Base-by-base conservation (phyloP, 2,329 filamentous ascomycete genomes). In the Trichophyton simii region DNA sequence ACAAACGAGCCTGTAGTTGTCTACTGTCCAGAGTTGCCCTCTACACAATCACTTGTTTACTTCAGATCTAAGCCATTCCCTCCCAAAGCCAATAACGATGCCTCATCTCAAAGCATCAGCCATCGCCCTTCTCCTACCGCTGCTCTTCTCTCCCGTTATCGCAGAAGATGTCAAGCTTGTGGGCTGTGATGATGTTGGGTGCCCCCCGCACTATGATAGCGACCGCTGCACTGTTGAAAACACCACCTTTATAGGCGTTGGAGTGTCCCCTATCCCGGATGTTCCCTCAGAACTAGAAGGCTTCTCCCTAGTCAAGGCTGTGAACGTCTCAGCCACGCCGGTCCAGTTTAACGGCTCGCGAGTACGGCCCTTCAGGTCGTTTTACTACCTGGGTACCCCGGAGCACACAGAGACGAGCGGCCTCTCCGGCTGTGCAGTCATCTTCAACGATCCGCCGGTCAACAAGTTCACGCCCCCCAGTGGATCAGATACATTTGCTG, bases 261-360 rank as follows among this genome's bases (percentile, higher is more conserved):
- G 50, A 13, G 25, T 55, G 34, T 34, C 25, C 34, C 50, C 55
- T 8, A 64, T 66, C 36, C 31, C 60, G 0, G 38, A 57, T 20
- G 58, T 61, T 1, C 65, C 65, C 0, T 57, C 57, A 0, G 5
- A 59, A 3, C 63, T 67, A n/a, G 42, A 61, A 9, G 63, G 64
- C n/a, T 48, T 67, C 3, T 67, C 65, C 8, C 60, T 65, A 1
- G 60, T 67, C 13, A 66, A 66, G 36, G 65, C 60, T 5, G 62
- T 66, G 13, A 60, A 64, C 15, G 54, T 41, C 44, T 48, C 44
- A 1, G 20, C 20, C 20, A 48, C 44, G 3, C n/a, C 28, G 8
- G 25, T 13, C 6, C 18, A n/a, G 4, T 22, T 38, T 15, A 58
- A 20, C 20, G 36, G 36, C 34, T 28, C 58, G 8, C 18, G 50